Conservation (phyloP, 108 stramenopile genomes). For the Skeletonema potamos region DNA sequence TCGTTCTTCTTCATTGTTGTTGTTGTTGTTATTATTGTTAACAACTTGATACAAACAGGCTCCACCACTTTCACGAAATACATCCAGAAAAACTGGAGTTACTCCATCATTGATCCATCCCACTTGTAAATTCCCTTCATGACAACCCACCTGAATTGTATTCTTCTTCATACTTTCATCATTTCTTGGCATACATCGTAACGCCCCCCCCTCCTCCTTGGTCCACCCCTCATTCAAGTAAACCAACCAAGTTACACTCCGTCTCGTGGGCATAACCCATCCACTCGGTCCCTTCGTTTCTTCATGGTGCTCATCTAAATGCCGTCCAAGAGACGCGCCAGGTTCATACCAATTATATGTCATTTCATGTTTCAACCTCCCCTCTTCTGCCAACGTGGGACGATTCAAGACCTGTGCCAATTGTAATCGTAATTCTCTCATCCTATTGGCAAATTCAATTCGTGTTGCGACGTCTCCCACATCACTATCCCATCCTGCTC, state of each 20-base stretch:
- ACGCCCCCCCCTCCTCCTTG: conserved; percentile 43
- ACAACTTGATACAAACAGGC: conserved; percentile 27
- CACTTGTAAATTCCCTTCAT: conserved; percentile 59
- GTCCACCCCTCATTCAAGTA: conserved; percentile 48
- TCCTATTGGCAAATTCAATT: conserved; percentile 26
- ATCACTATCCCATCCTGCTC: conserved; percentile 18
- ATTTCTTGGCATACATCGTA: conserved; percentile 29
- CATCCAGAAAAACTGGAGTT: conserved; percentile 48
- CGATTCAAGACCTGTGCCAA: conserved; percentile 23
- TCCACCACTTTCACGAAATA: conserved; percentile 18
- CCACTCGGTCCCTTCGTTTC: conserved; percentile 57
- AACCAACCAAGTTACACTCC: conserved; percentile 56
- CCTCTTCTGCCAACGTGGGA: conserved; percentile 34
- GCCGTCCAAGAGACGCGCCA: conserved; percentile 28
- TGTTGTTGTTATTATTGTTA: background rate
- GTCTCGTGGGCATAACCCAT: conserved; percentile 49
- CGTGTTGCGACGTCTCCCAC: conserved; percentile 25
- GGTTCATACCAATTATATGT: conserved; percentile 41
- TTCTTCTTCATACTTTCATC: conserved; percentile 10
- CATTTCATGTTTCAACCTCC: conserved; percentile 34
- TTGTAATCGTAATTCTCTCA: conserved; percentile 25
- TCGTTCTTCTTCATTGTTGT: conserved; percentile 3
- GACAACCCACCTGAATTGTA: conserved; percentile 10
- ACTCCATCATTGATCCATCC: conserved; percentile 44
- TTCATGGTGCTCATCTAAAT: conserved; percentile 62